Evolutionary conservation across 2,329 filamentous ascomycete genomes (phyloP), one percentile per base, ranked within the genome.

Genomic region (Ceratocystis harringtonii): DNA sequence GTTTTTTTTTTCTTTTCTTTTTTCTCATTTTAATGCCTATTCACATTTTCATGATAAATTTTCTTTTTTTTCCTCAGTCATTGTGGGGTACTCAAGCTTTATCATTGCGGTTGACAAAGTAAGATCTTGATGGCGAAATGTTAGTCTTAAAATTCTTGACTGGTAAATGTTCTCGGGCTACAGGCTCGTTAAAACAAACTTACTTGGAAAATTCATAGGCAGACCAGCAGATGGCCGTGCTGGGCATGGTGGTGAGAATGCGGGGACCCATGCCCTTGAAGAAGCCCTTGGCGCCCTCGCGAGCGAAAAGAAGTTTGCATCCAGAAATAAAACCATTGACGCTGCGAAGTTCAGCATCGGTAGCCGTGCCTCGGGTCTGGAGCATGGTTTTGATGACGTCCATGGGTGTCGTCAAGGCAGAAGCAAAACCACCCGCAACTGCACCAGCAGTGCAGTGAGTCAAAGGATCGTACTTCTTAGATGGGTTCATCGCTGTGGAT

Each of bases 201-300:
- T 76, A 86, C 84, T 87, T 87, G 70, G 82, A 86, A 69, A 84
- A 84, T 71, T 87, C 84, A 70, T 87, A 87, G 36, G 84, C 84
- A 48, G 84, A 94, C 94, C 94, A 99, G 81, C 94, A 99, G 73
- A 99, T 99, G n/a, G 94, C 94, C 43, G 94, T 99, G 77, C 92
- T 96, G 22, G 94, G 94, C 88, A 97, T 97, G 1, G 94, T 96
- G 10, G 92, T 96, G 68, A 99, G 86, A 61, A 99, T 87, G 72
- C 94, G 83, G 60, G 94, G 94, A 71, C 89, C 86, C 73, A 96
- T 84, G 55, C 94, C 94, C 73, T 95, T 92, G 78, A 96, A 92
- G 77, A 97, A 99, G 2, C 94, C 94, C 66, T 79, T 80, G 71
- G 88, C 81, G 44, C 94, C 94, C 73, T 95, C 92, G 72, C 92